Percentiles rank a stretch among this genome's conserved stretches.
Evolutionary conservation across 352 stramenopile species (phyloP).

Genomic region (Globisporangium acanthophoron): DNA sequence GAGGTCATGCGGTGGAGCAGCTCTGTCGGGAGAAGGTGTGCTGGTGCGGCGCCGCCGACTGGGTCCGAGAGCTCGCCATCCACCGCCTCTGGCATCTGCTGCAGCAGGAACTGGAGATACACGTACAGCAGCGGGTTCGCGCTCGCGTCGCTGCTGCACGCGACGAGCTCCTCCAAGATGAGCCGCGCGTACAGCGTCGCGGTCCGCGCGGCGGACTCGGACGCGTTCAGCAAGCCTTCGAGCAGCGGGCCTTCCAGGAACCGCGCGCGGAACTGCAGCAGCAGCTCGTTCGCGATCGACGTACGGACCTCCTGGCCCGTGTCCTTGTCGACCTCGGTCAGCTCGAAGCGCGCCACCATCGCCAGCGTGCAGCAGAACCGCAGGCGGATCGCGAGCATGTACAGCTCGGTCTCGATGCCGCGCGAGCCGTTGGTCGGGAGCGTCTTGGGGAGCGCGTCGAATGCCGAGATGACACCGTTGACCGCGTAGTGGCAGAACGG

Average conservation of each 20-base stretch:
- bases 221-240: slow-evolving; percentile 64
- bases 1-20: slow-evolving; percentile 78
- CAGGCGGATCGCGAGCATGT: slow-evolving; percentile 53
- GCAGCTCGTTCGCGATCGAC: slow-evolving; percentile 73
- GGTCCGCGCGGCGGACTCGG: slow-evolving; percentile 56
- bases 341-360: slow-evolving; percentile 75
- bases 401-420: slow-evolving; percentile 46
- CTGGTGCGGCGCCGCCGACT: neutral
- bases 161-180: slow-evolving; percentile 75
- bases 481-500: slow-evolving; percentile 86
- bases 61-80: neutral
- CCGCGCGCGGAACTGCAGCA: slow-evolving; percentile 60
- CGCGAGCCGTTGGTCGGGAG: slow-evolving; percentile 22
- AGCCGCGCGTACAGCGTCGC: slow-evolving; percentile 70
- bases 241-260: slow-evolving; percentile 69
- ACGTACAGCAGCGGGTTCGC: slow-evolving; percentile 73
- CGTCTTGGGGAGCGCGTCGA: slow-evolving; percentile 71
- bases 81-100: slow-evolving; percentile 11
- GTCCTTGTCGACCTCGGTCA: slow-evolving; percentile 43
- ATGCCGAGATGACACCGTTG: slow-evolving; percentile 78
- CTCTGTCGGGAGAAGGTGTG: slow-evolving; percentile 56
- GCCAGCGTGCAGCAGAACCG: slow-evolving; percentile 81
- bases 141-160: slow-evolving; percentile 56
- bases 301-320: slow-evolving; percentile 26
- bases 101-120: slow-evolving; percentile 76